A percentile compares a stretch with the other conserved stretches of the same genome.
Evolutionary conservation across 306 rosid species (phyloP).

Genomic region (Ormosia emarginata): DNA sequence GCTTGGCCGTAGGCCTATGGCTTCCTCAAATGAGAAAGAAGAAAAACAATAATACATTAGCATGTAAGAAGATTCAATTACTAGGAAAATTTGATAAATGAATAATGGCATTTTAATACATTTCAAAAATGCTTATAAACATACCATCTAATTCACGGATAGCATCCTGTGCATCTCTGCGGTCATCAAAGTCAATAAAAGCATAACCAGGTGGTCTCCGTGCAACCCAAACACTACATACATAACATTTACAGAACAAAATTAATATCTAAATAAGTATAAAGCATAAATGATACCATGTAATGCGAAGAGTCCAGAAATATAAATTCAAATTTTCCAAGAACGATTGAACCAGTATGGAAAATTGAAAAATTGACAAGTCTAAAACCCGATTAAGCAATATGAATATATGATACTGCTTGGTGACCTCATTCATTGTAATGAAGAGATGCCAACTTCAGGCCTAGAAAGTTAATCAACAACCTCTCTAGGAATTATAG

Average conservation of each 20-base stretch:
- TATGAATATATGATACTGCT: not conserved
- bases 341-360: not conserved
- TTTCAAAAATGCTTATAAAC: conserved; percentile 7
- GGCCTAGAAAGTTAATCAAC: not conserved
- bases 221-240: conserved; percentile 96
- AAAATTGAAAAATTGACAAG: not conserved
- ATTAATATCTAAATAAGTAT: not conserved
- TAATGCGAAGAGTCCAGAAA: not conserved
- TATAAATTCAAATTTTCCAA: not conserved
- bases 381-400: not conserved
- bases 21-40: conserved; percentile 14
- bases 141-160: conserved; percentile 93
- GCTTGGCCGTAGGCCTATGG: not conserved
- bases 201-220: conserved; percentile 99
- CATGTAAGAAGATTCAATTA: not conserved
- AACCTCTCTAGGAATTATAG: not conserved
- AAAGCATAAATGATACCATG: not conserved
- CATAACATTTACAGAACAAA: not conserved
- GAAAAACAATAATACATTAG: not conserved
- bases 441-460: not conserved
- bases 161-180: conserved; percentile 90
- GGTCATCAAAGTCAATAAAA: conserved; percentile 89
- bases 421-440: not conserved
- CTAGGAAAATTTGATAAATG: not conserved
- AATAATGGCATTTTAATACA: not conserved